Evolutionary conservation across 116 monocot species (phyloP).

Genomic region (Papilionanthe hybrid): DNA sequence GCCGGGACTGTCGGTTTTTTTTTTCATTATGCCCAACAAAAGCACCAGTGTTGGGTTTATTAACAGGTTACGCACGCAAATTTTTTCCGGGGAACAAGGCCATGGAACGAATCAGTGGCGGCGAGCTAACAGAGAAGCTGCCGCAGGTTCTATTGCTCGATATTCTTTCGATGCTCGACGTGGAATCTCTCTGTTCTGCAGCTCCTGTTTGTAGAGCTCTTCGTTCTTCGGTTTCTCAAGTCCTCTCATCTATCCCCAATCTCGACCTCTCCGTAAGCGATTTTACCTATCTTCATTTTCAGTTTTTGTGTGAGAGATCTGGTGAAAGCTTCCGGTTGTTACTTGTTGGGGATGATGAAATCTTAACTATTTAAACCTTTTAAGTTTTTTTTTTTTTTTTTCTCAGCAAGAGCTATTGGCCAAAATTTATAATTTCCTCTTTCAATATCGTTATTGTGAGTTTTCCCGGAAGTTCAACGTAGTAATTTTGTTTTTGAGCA

Average conservation of each 20-base stretch:
- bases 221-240: slow-evolving; percentile 22
- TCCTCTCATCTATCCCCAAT: slow-evolving; percentile 21
- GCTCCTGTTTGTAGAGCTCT: slow-evolving; percentile 41
- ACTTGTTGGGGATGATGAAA: no score
- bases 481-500: not conserved
- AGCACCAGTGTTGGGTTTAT: no score
- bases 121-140: slow-evolving; percentile 27
- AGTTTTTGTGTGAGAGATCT: no score
- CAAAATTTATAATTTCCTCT: not conserved
- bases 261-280: slow-evolving; percentile 43
- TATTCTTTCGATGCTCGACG: slow-evolving; percentile 34
- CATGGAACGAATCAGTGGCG: slow-evolving; percentile 9
- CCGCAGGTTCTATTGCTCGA: slow-evolving; percentile 35
- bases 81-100: no score
- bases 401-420: not conserved
- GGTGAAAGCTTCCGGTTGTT: no score
- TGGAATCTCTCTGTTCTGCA: slow-evolving; percentile 38
- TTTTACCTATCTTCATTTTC: not conserved
- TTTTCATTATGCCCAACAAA: no score
- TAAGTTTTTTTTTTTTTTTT: no score
- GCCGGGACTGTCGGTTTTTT: no score
- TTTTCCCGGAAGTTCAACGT: not conserved
- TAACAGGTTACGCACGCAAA: no score
- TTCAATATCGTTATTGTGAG: not conserved
- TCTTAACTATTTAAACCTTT: no score